Percentiles rank a stretch among this genome's conserved stretches.
These are phyloP conservation scores for Neoboletus subvelutipes DNA, from an alignment of 768 basidiomycete species.

Conservation along the genomic window DNA sequence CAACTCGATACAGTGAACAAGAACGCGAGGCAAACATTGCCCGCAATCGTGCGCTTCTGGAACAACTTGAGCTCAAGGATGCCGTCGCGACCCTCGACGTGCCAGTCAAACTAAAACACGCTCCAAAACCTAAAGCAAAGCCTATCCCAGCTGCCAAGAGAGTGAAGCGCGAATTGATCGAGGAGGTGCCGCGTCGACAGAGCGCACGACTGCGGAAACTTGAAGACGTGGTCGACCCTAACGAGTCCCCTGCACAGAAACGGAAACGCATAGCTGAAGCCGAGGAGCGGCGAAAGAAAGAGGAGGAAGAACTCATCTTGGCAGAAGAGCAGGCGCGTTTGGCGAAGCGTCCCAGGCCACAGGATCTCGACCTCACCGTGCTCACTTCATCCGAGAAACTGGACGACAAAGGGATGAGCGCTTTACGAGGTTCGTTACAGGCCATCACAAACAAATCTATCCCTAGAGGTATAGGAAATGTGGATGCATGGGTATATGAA, in stretches of 20 bases:
- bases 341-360: slow-evolving; percentile 67
- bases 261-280: slow-evolving; percentile 65
- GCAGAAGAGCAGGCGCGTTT: slow-evolving; percentile 61
- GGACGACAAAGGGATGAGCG: slow-evolving; percentile 43
- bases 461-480: slow-evolving; percentile 40
- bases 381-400: slow-evolving; percentile 52
- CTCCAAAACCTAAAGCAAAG: slow-evolving; percentile 48
- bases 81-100: slow-evolving; percentile 50
- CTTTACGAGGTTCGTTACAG: slow-evolving; percentile 47
- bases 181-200: slow-evolving; percentile 58
- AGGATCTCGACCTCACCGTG: slow-evolving; percentile 58
- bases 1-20: slow-evolving; percentile 45
- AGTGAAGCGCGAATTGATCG: slow-evolving; percentile 47
- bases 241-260: slow-evolving; percentile 65
- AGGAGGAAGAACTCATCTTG: slow-evolving; percentile 60
- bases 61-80: slow-evolving; percentile 65
- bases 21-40: slow-evolving; percentile 83
- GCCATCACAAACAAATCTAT: slow-evolving; percentile 36
- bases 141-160: slow-evolving; percentile 60
- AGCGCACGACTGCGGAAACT: slow-evolving; percentile 56
- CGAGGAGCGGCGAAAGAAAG: slow-evolving; percentile 54
- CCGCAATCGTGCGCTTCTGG: slow-evolving; percentile 71
- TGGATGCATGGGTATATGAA: slow-evolving; percentile 54
- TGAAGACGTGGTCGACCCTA: slow-evolving; percentile 45
- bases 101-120: slow-evolving; percentile 39